Conservation (phyloP, 768 basidiomycete genomes). For the Hypsizygus marmoreus region DNA sequence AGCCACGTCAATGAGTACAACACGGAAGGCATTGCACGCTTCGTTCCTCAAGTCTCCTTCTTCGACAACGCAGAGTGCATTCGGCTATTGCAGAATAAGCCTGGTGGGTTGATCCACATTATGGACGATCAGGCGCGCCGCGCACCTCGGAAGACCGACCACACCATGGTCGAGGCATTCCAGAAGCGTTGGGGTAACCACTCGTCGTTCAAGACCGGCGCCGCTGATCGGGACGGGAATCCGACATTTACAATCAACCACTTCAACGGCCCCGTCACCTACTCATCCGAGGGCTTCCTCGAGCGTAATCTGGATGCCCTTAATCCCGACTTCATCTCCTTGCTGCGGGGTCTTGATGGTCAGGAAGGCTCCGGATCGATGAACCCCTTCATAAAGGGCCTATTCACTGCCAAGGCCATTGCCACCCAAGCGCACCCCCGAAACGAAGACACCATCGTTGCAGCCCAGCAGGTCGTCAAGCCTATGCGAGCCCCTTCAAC, state of each 20-base stretch:
- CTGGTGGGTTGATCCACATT: conserved; percentile 93
- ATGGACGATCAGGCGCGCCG: conserved; percentile 95
- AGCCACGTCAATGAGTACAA: conserved; percentile 80
- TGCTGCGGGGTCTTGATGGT: conserved; percentile 73
- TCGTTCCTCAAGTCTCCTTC: conserved; percentile 72
- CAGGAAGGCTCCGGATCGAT: conserved; percentile 75
- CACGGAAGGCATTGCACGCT: conserved; percentile 73
- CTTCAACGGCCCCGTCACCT: conserved; percentile 88
- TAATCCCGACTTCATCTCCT: conserved; percentile 90
- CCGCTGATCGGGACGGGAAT: conserved; percentile 72
- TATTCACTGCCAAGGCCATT: conserved; percentile 88
- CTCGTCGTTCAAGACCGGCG: conserved; percentile 83
- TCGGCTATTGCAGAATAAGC: conserved; percentile 79
- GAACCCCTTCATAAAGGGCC: conserved; percentile 88
- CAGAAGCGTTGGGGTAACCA: conserved; percentile 95
- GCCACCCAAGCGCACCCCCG: conserved; percentile 90
- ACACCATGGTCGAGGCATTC: conserved; percentile 94
- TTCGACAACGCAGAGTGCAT: conserved; percentile 93
- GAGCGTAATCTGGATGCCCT: conserved; percentile 87
- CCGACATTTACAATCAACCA: conserved; percentile 92
- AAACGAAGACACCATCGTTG: conserved; percentile 93
- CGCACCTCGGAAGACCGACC: conserved; percentile 86
- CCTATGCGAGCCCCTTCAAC: conserved; percentile 94
- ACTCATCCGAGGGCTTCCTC: conserved; percentile 88
- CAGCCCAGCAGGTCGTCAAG: conserved; percentile 90